Conservation (phyloP, 495 filamentous ascomycete species). For the Polyplosphaeria fusca region DNA sequence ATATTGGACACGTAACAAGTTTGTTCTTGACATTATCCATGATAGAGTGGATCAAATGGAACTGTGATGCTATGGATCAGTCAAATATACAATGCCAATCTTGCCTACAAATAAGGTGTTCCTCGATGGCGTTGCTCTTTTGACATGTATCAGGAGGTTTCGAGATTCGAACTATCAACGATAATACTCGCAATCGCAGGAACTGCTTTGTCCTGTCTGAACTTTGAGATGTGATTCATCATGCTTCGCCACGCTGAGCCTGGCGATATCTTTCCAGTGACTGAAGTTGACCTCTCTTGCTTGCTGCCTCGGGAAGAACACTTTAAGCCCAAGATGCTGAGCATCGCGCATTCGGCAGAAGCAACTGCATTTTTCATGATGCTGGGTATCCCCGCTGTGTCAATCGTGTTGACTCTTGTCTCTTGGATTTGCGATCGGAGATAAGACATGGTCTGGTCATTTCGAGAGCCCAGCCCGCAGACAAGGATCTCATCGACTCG, state of each 20-base stretch:
- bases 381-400: slow-evolving; percentile 8
- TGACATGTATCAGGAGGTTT: too few species aligned
- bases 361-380: slow-evolving; percentile 12
- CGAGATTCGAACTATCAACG: too few species aligned
- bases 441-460: slow-evolving; percentile 11
- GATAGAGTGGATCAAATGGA: too few species aligned
- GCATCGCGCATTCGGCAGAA: slow-evolving; percentile 6
- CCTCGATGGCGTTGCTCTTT: too few species aligned
- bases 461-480: slow-evolving; percentile 20
- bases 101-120: too few species aligned
- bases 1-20: too few species aligned
- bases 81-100: too few species aligned
- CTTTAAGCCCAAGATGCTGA: slow-evolving; percentile 4
- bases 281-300: not conserved
- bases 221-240: not conserved
- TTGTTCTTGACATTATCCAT: too few species aligned
- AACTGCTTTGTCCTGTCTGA: not conserved
- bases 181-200: not conserved
- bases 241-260: not conserved
- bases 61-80: too few species aligned
- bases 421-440: not conserved
- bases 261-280: not conserved
- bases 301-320: not conserved
- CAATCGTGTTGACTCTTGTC: slow-evolving; percentile 1
- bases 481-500: slow-evolving; percentile 18